phyloP scores from a whole-genome alignment of 1,284 basidiomycete species.

The Ceratobasidium sp. region DNA sequence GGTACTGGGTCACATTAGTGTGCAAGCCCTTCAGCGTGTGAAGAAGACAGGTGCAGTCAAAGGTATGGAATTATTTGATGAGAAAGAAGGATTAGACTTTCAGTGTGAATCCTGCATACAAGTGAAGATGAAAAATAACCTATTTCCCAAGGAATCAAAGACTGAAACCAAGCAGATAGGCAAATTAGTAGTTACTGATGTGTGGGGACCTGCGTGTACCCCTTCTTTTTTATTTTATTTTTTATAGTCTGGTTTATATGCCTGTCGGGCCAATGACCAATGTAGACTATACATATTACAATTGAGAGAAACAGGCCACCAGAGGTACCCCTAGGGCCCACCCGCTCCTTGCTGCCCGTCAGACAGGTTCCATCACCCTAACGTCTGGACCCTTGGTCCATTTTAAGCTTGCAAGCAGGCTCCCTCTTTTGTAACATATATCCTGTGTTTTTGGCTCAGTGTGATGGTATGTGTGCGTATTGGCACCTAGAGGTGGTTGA shows the following conservation, averaged over 20 bases:
- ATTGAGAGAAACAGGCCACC: neutral
- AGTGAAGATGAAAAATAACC: constrained; percentile 48
- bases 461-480: neutral
- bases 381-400: constrained; percentile 5
- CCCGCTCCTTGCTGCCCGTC: neutral
- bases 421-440: constrained; percentile 8
- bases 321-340: constrained; percentile 15
- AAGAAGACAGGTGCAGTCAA: constrained; percentile 49
- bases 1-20: constrained; percentile 53
- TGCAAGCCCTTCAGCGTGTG: constrained; percentile 47
- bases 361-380: neutral
- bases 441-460: neutral
- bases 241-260: constrained; percentile 1
- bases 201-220: constrained; percentile 49
- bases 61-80: constrained; percentile 51
- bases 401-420: constrained; percentile 15
- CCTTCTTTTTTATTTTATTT: constrained; percentile 25
- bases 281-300: constrained; percentile 19
- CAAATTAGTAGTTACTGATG: constrained; percentile 49
- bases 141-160: constrained; percentile 46
- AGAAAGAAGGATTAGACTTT: constrained; percentile 6
- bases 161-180: constrained; percentile 45
- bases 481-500: constrained; percentile 5
- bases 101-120: constrained; percentile 49
- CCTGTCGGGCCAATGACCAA: constrained; percentile 10